Evolutionary conservation across 768 basidiomycete species (phyloP).

Genomic region (Inosperma sp.): DNA sequence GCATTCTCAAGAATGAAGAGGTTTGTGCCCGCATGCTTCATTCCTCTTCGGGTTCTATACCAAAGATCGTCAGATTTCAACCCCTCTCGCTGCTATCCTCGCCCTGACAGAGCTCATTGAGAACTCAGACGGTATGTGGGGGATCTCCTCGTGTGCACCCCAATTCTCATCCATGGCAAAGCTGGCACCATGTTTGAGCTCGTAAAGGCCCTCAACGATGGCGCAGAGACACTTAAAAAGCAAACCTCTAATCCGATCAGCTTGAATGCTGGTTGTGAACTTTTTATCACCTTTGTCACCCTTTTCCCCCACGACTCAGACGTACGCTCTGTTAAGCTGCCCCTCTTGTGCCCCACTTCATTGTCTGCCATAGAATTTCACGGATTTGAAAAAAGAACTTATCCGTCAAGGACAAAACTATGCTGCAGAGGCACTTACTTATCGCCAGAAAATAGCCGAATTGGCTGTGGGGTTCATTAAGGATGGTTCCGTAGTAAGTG

Average conservation of each 20-base stretch:
- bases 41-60: slow-evolving; percentile 4
- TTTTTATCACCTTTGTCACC: slow-evolving; percentile 88
- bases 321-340: slow-evolving; percentile 45
- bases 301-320: slow-evolving; percentile 76
- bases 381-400: slow-evolving; percentile 76
- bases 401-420: slow-evolving; percentile 78
- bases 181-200: slow-evolving; percentile 94
- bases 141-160: slow-evolving; percentile 6
- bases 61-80: slow-evolving; percentile 77
- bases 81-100: slow-evolving; percentile 84
- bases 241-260: slow-evolving; percentile 76
- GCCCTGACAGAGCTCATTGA: slow-evolving; percentile 79
- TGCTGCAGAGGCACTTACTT: slow-evolving; percentile 73
- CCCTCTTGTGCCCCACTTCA: slow-evolving; percentile 2
- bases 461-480: slow-evolving; percentile 89
- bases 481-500: slow-evolving; percentile 82
- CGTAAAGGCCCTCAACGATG: slow-evolving; percentile 75
- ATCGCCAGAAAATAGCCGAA: slow-evolving; percentile 85
- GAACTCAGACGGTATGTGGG: slow-evolving; percentile 62
- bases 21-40: slow-evolving; percentile 35
- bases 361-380: slow-evolving; percentile 57
- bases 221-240: slow-evolving; percentile 56
- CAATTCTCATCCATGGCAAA: slow-evolving; percentile 26
- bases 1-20: slow-evolving; percentile 59
- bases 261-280: slow-evolving; percentile 82